Evolutionary conservation across 169 alveolate species (phyloP).

Genomic region (Eimeria brunetti): DNA sequence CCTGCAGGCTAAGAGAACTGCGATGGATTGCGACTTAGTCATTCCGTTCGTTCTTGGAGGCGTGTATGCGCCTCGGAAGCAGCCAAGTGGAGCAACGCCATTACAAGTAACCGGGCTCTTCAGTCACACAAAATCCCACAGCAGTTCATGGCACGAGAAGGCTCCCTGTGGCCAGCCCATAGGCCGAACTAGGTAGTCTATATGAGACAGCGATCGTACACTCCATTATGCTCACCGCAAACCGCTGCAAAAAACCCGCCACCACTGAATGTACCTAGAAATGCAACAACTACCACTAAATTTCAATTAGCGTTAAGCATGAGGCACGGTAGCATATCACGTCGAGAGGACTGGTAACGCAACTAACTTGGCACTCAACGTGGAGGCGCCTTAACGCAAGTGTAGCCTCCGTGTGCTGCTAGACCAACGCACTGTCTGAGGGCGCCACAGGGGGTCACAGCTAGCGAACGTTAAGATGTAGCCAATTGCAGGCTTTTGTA

Average conservation of each 20-base stretch:
- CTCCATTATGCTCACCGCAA: background rate
- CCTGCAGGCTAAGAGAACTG: no score
- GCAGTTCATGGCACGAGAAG: no score
- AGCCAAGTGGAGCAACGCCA: no score
- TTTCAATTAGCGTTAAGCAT: background rate
- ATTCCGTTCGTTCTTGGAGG: no score
- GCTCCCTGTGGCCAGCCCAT: background rate
- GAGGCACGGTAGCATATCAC: background rate
- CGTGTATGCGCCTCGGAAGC: no score
- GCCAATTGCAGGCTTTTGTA: background rate
- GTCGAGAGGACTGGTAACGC: background rate
- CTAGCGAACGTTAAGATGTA: background rate
- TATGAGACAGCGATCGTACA: background rate
- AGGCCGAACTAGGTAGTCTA: background rate
- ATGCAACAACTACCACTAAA: background rate
- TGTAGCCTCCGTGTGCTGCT: background rate
- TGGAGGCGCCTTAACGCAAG: background rate
- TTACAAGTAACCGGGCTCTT: no score
- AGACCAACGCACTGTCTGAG: background rate
- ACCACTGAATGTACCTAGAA: background rate
- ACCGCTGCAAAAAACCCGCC: background rate
- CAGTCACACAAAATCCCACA: no score
- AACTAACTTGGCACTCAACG: no score
- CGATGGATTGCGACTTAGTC: no score
- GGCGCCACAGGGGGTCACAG: background rate